Conservation (phyloP, 2,329 filamentous ascomycete genomes). For the Elsinoe fawcettii region DNA sequence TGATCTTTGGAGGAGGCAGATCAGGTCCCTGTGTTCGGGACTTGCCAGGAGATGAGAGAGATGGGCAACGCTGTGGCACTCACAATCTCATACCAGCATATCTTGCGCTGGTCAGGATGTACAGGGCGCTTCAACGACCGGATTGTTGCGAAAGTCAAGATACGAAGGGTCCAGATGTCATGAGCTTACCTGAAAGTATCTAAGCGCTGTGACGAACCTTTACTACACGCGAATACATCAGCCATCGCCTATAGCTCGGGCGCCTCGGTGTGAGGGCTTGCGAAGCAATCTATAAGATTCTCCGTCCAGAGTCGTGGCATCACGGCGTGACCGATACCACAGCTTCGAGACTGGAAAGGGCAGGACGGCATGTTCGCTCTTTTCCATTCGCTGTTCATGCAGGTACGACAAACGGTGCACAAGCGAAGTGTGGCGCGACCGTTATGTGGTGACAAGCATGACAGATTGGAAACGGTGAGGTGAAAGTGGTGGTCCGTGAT, state of each 20-base stretch:
- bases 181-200: background rate
- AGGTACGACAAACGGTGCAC: constrained; percentile 2
- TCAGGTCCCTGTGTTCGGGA: background rate
- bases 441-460: constrained; percentile 12
- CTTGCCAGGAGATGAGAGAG: background rate
- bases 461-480: constrained; percentile 7
- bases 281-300: background rate
- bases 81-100: background rate
- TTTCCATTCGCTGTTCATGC: background rate
- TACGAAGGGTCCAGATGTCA: background rate
- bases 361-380: background rate
- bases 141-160: background rate
- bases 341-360: background rate
- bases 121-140: background rate
- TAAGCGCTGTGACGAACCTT: background rate
- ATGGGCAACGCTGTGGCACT: background rate
- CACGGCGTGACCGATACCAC: constrained; percentile 1
- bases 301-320: background rate
- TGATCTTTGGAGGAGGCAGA: background rate
- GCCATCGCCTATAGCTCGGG: background rate
- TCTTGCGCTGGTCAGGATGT: background rate
- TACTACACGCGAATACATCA: background rate
- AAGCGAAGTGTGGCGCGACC: constrained; percentile 7
- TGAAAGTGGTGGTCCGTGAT: constrained; percentile 9
- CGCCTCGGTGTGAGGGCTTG: background rate